Base-by-base conservation (phyloP, 352 stramenopile genomes). In the Globisporangium solare region DNA sequence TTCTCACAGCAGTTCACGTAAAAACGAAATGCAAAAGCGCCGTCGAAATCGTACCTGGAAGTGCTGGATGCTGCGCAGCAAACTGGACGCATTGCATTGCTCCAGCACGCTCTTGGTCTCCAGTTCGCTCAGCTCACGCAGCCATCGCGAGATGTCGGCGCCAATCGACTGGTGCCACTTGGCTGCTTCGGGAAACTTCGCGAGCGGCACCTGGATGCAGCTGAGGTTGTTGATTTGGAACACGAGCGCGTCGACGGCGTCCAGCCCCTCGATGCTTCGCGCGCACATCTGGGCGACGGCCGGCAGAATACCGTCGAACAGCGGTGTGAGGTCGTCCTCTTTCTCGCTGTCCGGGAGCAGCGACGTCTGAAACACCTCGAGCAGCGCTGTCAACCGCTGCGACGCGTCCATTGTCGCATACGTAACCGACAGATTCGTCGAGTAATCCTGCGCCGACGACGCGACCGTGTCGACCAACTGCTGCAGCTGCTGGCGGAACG, bases 141-240 rank as follows among this genome's bases (percentile, higher is more conserved):
- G 53, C 61, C 66, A 81, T 8, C 61, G 32, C 0, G 72, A 57
- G 54, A 87, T 61, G 8, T 83, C 65, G 7, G 49, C 47, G 7
- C 61, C 53, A 24, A 87, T 71, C 31, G 51, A 40, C 8, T 39
- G 50, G 35, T 66, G 57, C 76, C 76, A 89, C 48, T 63, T 64
- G 0, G 52, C 51, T 13, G 74, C 77, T 51, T 84, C 74, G 5
- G 58, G 58, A 40, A 86, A 86, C 11, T 63, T 65, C n/a, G 42
- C 45, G 1, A 89, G 58, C 5, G 70, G 64, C 4, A 70, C 71
- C 18, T 80, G 73, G 21, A 92, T 12, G 40, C 79, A 88, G 51
- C 72, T 86, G n/a, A 89, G 62, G 54, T 89, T 88, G 61, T 92
- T 89, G 53, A 88, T 65, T 6, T 71, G 71, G 54, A 92, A 88